Evolutionary conservation across 805 yeast species (phyloP).

Genomic region (Metschnikowia henanensis): DNA sequence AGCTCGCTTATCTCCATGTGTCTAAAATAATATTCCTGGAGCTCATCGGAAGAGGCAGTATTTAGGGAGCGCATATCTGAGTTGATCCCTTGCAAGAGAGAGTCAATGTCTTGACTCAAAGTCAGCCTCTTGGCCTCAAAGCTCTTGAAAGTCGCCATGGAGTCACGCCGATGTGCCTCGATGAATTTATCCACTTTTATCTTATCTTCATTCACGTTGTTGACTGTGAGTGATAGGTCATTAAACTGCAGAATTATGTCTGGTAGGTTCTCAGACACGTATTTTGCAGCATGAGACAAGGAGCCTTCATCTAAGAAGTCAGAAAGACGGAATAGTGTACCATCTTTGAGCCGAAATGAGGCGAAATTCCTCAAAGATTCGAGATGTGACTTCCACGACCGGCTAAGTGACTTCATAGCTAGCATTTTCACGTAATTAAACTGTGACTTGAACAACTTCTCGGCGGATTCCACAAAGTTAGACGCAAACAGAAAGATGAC

Average conservation of each 20-base stretch:
- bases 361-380: conserved; percentile 38
- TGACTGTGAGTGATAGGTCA: conserved; percentile 34
- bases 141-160: conserved; percentile 27
- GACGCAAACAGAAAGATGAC: conserved; percentile 51
- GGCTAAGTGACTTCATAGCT: conserved; percentile 41
- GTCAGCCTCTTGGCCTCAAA: conserved; percentile 7
- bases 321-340: conserved; percentile 24
- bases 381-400: conserved; percentile 35
- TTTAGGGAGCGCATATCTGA: conserved; percentile 20
- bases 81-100: conserved; percentile 14
- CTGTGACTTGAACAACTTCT: conserved; percentile 43
- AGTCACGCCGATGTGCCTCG: conserved; percentile 41
- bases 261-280: conserved; percentile 31
- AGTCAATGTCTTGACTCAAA: conserved; percentile 4
- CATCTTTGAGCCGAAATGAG: conserved; percentile 32
- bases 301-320: conserved; percentile 31
- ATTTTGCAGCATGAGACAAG: conserved; percentile 31
- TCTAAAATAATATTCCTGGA: conserved; percentile 25
- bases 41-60: conserved; percentile 10
- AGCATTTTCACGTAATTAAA: conserved; percentile 38
- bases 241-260: conserved; percentile 29
- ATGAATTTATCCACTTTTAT: conserved; percentile 39
- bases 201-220: conserved; percentile 37
- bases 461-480: conserved; percentile 49
- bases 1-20: conserved; percentile 23